Base-by-base conservation (phyloP, 345 rosid species). In the Pistacia vera region DNA sequence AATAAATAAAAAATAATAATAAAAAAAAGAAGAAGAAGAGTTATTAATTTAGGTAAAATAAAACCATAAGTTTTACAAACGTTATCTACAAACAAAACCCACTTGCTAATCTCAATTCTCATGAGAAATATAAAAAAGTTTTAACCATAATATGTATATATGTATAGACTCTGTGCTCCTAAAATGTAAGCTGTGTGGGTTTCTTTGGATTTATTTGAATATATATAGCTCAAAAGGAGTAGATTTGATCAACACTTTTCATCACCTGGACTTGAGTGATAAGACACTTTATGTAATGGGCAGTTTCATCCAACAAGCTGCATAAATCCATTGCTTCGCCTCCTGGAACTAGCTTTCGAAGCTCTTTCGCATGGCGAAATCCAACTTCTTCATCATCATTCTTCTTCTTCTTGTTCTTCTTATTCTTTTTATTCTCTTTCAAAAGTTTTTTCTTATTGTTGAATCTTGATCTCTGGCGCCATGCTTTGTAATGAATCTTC, bases 231-330 rank as follows among this genome's bases (percentile, higher is more conserved):
- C 82, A 86, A 60, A 38, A 54, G 54, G 86, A 67, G 79, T 68
- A 83, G 72, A 82, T 56, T 75, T 86, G 77, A 28, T 81, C 87
- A 41, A 90, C 81, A 71, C 78, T 68, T 82, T 64, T 81, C 93
- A 90, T 88, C 73, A 85, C 93, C 85, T 90, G 82, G 5, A 90
- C 89, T 76, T 88, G 91, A 9, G 89, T 78, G 18, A 33, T 60
- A 69, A 90, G 86, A 49, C 93, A 85, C 77, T 79, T 78, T n/a
- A 90, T 74, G 71, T 90, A 90, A 80, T 90, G 86, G 2, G 89
- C 86, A 12, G 91, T 81, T 72, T 90, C 93, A 12, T 80, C 90
- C 88, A 90, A 77, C 70, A 90, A 75, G 60, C 77, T 61, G 79
- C 81, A 77, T 10, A 80, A 41, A 68, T 85, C 90, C 93, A 90